Base-by-base conservation (phyloP, 2,329 filamentous ascomycete species). In the Aquanectria penicillioides region DNA sequence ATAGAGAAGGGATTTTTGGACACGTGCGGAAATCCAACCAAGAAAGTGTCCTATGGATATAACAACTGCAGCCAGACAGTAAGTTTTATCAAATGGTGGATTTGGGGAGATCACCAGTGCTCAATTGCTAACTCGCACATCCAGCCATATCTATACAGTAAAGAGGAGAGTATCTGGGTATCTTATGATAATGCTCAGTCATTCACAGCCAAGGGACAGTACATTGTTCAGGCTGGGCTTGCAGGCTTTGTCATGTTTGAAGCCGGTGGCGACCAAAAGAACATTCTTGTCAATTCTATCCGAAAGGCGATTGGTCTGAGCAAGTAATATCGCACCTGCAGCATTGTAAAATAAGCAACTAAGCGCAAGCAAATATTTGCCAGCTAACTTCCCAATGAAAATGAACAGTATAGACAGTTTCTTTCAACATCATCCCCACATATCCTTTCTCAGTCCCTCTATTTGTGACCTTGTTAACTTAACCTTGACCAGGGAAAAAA, bases 181-280 rank as follows among this genome's bases (percentile, higher is more conserved):
- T 66, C 51, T 10, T 67, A 67, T 5, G 65, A 67, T 2, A 40
- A 67, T n/a, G 60, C 57, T 1, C 13, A 26, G 1, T 67, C 65
- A 1, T 59, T 67, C 33, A 9, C 38, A 5, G 62, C 49, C 10
- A 67, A 67, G 51, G 65, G 65, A 7, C 40, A 53, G 15, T 67
- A 57, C 12, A 50, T 67, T 12, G 23, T 51, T 7, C 36, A 23
- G 9, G 31, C 66, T 18, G 40, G 31, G 3, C 65, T 67, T 1
- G 63, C 41, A 23, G 65, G 65, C 3, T 67, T 68, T 2, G 60
- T 38, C 2, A 64, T 46, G 3, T 67, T 62, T 2, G 65, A 67
- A 28, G 62, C 65, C 13, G 65, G 65, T n/a, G 65, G 65, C 8
- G 65, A 67, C 4, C 60, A 46, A 4, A 60, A 68, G 54, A 67